phyloP scores from a whole-genome alignment of 2,329 filamentous ascomycete genomes.

The Immersiporthe knoxdaviesiana region DNA sequence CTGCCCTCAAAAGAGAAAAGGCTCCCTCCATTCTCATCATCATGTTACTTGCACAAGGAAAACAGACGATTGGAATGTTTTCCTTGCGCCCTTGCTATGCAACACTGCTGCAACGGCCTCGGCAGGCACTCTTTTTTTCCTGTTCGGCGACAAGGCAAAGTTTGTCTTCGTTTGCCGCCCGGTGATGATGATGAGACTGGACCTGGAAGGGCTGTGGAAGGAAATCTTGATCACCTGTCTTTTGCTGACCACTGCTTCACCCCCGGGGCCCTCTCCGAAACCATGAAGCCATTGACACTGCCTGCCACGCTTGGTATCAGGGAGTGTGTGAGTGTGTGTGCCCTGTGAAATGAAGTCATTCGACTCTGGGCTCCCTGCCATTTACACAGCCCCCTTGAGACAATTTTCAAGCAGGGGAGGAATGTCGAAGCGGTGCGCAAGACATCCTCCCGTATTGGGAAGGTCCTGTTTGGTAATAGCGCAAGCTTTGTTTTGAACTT shows the following conservation, averaged over 20 bases:
- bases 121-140: neutral
- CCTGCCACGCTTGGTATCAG: neutral
- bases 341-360: neutral
- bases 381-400: neutral
- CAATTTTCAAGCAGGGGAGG: neutral
- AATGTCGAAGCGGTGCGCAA: neutral
- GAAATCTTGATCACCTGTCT: neutral
- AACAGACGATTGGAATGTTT: neutral
- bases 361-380: neutral
- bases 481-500: neutral
- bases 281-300: neutral
- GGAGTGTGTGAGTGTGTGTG: neutral
- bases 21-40: neutral
- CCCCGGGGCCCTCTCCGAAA: too few species aligned
- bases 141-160: neutral
- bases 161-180: neutral
- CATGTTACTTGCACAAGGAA: neutral
- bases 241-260: neutral
- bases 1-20: neutral
- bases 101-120: neutral
- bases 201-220: neutral
- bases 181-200: neutral
- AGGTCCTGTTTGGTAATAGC: neutral
- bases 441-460: neutral
- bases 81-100: neutral